phyloP scores from a whole-genome alignment of 441 rosid genomes.

The Pelargonium australe region DNA sequence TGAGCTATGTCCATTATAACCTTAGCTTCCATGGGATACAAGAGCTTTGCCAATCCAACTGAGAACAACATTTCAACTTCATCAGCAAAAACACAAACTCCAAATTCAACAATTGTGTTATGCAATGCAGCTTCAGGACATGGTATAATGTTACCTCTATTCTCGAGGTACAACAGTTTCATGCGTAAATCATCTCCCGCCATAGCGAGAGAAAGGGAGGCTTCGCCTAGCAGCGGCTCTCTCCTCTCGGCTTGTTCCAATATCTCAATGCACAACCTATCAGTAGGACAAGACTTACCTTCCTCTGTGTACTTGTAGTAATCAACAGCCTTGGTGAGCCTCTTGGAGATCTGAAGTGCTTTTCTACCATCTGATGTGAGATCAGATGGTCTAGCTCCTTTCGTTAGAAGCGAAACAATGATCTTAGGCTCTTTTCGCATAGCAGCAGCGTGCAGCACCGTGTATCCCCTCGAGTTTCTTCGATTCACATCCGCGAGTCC shows the following conservation, averaged over 20 bases:
- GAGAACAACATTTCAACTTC: constrained; percentile 10
- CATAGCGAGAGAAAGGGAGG: constrained; percentile 48
- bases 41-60: constrained; percentile 75
- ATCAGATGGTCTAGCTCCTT: constrained; percentile 66
- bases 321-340: constrained; percentile 58
- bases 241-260: constrained; percentile 62
- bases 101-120: too few relatives aligned
- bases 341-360: constrained; percentile 58
- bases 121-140: not conserved
- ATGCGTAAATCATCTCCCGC: constrained; percentile 69
- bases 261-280: constrained; percentile 70
- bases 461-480: constrained; percentile 57
- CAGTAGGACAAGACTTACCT: constrained; percentile 53
- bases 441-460: constrained; percentile 80
- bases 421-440: constrained; percentile 74
- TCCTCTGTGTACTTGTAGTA: constrained; percentile 43
- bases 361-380: constrained; percentile 66
- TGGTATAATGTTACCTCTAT: constrained; percentile 48
- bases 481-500: constrained; percentile 64
- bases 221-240: constrained; percentile 52
- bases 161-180: constrained; percentile 70
- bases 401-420: constrained; percentile 59
- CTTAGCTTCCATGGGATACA: constrained; percentile 79
- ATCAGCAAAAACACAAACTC: too few relatives aligned
- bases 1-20: constrained; percentile 61